Conservation (phyloP, 352 stramenopile genomes). For the Globisporangium perplexum region DNA sequence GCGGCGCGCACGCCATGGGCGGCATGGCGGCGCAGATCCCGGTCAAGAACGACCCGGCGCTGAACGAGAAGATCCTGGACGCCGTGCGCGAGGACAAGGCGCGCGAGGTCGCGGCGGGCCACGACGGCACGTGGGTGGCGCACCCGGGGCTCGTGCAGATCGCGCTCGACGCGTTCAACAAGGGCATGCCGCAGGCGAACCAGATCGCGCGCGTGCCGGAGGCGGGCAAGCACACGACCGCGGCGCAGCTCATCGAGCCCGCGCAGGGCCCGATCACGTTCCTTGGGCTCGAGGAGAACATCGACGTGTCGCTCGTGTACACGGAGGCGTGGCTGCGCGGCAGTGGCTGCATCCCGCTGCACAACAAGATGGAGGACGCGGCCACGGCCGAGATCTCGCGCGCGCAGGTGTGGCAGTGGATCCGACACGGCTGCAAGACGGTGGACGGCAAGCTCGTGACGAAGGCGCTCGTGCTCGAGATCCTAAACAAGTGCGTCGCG, state of each 20-base stretch:
- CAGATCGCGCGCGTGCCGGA: slow-evolving; percentile 81
- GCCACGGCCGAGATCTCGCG: slow-evolving; percentile 93
- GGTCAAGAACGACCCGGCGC: slow-evolving; percentile 88
- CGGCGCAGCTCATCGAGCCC: slow-evolving; percentile 54
- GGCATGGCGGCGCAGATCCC: slow-evolving; percentile 97
- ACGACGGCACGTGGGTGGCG: slow-evolving; percentile 96
- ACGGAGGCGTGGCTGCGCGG: slow-evolving; percentile 93
- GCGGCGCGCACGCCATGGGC: slow-evolving; percentile 94
- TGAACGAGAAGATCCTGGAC: slow-evolving; percentile 88
- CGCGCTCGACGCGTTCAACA: slow-evolving; percentile 92
- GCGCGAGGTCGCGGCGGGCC: slow-evolving; percentile 86
- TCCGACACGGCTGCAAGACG: slow-evolving; percentile 62
- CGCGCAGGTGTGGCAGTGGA: slow-evolving; percentile 94
- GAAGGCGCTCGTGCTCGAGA: slow-evolving; percentile 56
- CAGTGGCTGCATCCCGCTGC: slow-evolving; percentile 90
- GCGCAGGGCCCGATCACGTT: slow-evolving; percentile 76
- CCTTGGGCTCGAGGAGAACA: slow-evolving; percentile 83
- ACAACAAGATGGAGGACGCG: slow-evolving; percentile 96
- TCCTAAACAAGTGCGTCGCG: slow-evolving; percentile 60
- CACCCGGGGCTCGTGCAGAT: slow-evolving; percentile 93
- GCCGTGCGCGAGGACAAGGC: slow-evolving; percentile 90
- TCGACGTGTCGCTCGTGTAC: slow-evolving; percentile 92
- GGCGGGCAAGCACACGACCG: slow-evolving; percentile 48
- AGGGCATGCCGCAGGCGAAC: slow-evolving; percentile 90
- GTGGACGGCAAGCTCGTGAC: slow-evolving; percentile 61